Evolutionary conservation across 2,329 filamentous ascomycete genomes (phyloP).

Genomic region (Aureobasidium sp.): DNA sequence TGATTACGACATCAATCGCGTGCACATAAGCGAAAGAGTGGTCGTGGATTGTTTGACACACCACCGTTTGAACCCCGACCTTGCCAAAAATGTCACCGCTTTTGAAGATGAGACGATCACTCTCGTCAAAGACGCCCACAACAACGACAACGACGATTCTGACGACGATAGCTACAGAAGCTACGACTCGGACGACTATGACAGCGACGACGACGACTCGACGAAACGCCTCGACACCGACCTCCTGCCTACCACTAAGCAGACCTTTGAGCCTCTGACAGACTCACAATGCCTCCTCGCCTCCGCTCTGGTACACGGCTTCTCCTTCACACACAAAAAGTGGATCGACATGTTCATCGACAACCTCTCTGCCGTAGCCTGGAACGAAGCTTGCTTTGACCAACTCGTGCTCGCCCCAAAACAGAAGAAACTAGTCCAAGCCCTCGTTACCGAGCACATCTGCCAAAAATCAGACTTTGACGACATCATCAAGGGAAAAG

Average conservation of each 20-base stretch:
- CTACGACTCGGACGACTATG: background rate
- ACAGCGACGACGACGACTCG: background rate
- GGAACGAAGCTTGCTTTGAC: slow-evolving; percentile 28
- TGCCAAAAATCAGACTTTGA: slow-evolving; percentile 24
- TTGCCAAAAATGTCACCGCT: slow-evolving; percentile 21
- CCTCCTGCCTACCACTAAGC: slow-evolving; percentile 15
- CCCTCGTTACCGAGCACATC: slow-evolving; percentile 28
- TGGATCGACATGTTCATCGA: slow-evolving; percentile 33
- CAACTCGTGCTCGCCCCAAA: slow-evolving; percentile 26
- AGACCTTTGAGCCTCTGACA: slow-evolving; percentile 16
- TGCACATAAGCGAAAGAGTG: slow-evolving; percentile 25
- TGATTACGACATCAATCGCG: slow-evolving; percentile 20
- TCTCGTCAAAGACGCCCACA: background rate
- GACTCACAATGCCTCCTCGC: slow-evolving; percentile 27
- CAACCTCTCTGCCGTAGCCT: slow-evolving; percentile 25
- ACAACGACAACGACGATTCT: background rate
- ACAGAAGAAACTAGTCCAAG: slow-evolving; percentile 29
- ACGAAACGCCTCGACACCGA: slow-evolving; percentile 9
- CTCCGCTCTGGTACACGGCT: slow-evolving; percentile 28
- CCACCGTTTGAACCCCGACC: slow-evolving; percentile 25
- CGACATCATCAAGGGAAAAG: slow-evolving; percentile 30
- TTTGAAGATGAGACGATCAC: slow-evolving; percentile 18
- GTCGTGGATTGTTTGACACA: slow-evolving; percentile 26
- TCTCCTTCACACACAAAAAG: slow-evolving; percentile 28
- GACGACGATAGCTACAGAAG: background rate